phyloP scores from a whole-genome alignment of 257 asterid genomes.

The Nicotiana otophora region DNA sequence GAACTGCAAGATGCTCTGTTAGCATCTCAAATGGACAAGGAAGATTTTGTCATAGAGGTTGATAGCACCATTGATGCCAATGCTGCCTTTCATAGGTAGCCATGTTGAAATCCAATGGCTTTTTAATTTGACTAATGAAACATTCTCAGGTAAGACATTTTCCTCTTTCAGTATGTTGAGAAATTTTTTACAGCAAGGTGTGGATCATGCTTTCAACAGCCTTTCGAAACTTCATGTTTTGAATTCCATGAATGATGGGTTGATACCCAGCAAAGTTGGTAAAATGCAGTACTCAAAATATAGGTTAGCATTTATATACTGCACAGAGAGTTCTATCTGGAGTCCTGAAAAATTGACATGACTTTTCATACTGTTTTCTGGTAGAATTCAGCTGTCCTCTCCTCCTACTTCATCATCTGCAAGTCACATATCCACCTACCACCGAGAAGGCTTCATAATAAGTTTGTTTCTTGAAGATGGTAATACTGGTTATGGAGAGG shows the following conservation, averaged over 20 bases:
- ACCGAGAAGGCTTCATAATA: slow-evolving; percentile 83
- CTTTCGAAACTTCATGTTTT: slow-evolving; percentile 47
- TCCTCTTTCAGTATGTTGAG: slow-evolving; percentile 54
- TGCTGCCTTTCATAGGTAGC: slow-evolving; percentile 67
- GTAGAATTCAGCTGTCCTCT: slow-evolving; percentile 75
- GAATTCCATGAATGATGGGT: slow-evolving; percentile 28
- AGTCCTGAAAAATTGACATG: neutral
- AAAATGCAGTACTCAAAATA: slow-evolving; percentile 72
- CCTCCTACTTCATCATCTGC: slow-evolving; percentile 82
- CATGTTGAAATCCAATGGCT: neutral
- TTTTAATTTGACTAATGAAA: slow-evolving; percentile 8
- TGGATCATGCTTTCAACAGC: slow-evolving; percentile 50
- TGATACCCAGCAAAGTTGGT: slow-evolving; percentile 35
- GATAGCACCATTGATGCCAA: slow-evolving; percentile 83
- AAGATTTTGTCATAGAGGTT: slow-evolving; percentile 79
- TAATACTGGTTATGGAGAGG: slow-evolving; percentile 88
- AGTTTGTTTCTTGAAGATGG: slow-evolving; percentile 75
- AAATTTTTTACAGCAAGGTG: slow-evolving; percentile 56
- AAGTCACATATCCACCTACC: slow-evolving; percentile 29
- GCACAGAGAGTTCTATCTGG: neutral
- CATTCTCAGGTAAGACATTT: slow-evolving; percentile 21
- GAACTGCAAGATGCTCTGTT: slow-evolving; percentile 63
- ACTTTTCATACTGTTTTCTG: slow-evolving; percentile 3
- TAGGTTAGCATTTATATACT: slow-evolving; percentile 44
- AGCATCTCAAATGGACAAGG: slow-evolving; percentile 57